These are phyloP conservation scores for Fusarium irregulare DNA, from an alignment of 2,329 filamentous ascomycete species.

Conservation along the genomic window DNA sequence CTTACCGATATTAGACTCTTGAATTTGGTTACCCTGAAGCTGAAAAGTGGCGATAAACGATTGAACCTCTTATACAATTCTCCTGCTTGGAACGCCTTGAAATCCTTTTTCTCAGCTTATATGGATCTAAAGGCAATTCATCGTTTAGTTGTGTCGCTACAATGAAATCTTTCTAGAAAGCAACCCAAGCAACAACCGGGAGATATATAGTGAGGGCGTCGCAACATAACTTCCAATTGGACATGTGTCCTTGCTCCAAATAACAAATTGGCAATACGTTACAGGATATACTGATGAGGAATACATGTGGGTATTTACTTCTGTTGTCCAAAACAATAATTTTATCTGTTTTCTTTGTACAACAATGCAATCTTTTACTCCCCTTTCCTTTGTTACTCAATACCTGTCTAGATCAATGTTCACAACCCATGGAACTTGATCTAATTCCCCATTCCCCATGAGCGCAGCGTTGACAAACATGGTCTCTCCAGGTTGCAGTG, in stretches of 20 bases:
- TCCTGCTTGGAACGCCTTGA: background rate
- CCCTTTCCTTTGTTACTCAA: background rate
- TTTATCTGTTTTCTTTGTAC: background rate
- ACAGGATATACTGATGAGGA: too few species aligned
- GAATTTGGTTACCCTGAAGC: background rate
- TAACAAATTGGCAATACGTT: too few species aligned
- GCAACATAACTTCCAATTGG: too few species aligned
- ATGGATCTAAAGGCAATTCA: too few species aligned
- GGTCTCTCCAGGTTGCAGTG: background rate
- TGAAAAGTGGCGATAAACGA: background rate
- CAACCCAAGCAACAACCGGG: too few species aligned
- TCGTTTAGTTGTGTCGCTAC: too few species aligned
- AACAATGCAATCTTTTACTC: background rate
- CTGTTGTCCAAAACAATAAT: background rate
- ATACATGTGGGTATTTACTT: too few species aligned
- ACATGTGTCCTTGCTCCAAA: too few species aligned
- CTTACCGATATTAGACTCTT: background rate
- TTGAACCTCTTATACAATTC: background rate
- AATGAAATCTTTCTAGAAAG: too few species aligned
- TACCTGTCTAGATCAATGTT: slow-evolving; percentile 15
- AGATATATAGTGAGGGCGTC: too few species aligned
- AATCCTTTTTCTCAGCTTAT: background rate
- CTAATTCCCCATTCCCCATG: background rate
- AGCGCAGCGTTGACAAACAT: slow-evolving; percentile 37
- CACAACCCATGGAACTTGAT: slow-evolving; percentile 27